Evolutionary conservation across 306 rosid species (phyloP).

Genomic region (Hippophae rhamnoides): DNA sequence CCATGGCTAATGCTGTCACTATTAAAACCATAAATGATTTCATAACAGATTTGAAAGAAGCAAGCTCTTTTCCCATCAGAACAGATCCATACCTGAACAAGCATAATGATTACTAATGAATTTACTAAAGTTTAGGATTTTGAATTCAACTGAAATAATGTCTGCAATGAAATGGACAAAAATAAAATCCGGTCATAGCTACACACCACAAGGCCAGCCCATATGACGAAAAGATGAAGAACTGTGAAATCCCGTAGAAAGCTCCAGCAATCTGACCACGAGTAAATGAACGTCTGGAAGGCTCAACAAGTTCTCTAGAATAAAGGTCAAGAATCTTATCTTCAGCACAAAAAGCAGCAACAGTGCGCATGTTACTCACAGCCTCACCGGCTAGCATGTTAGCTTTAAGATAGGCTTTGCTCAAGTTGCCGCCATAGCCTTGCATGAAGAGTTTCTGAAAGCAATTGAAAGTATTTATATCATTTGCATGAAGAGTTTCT

Average conservation of each 20-base stretch:
- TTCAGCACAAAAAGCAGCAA: slow-evolving; percentile 92
- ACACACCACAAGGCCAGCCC: slow-evolving; percentile 92
- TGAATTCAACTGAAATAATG: background rate
- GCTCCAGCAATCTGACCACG: slow-evolving; percentile 92
- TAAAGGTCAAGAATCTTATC: slow-evolving; percentile 70
- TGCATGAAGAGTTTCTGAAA: slow-evolving; percentile 85
- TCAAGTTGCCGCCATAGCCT: slow-evolving; percentile 98
- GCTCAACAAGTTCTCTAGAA: slow-evolving; percentile 66
- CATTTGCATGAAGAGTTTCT: slow-evolving; percentile 55
- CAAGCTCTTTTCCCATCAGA: slow-evolving; percentile 81
- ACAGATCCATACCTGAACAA: slow-evolving; percentile 86
- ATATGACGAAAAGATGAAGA: slow-evolving; percentile 93
- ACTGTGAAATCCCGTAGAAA: slow-evolving; percentile 77
- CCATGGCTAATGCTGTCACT: slow-evolving; percentile 88
- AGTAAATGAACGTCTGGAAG: slow-evolving; percentile 61
- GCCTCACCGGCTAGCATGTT: slow-evolving; percentile 97
- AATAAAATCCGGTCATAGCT: slow-evolving; percentile 4
- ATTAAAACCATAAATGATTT: slow-evolving; percentile 88
- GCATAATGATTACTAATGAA: background rate
- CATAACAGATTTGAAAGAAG: slow-evolving; percentile 87
- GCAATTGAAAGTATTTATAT: slow-evolving; percentile 4
- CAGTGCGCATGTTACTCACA: slow-evolving; percentile 86
- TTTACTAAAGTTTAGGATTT: background rate
- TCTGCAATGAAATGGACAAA: too few species aligned
- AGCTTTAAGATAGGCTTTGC: slow-evolving; percentile 89